Base-by-base conservation (phyloP, 1,284 basidiomycete species). In the Fistulinella staudtii region DNA sequence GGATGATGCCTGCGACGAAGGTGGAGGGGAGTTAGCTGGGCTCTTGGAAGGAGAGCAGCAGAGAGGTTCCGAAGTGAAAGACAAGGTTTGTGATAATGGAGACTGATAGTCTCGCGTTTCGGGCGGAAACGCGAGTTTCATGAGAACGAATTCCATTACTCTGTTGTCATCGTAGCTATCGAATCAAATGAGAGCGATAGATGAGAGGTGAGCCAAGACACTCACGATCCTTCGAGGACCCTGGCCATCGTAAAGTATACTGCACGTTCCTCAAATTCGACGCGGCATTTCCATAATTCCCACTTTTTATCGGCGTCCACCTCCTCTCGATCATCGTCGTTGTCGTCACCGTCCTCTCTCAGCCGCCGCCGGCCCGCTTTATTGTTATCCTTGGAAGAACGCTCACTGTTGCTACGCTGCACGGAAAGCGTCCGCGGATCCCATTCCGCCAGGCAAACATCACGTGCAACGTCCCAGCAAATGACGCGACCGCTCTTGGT, bases 181-280 rank as follows among this genome's bases (percentile, higher is more conserved):
- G 33, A 47, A 24, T 14, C 8, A 39, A 5, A 35, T 51, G 25
- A 50, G 40, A 27, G 49, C 36, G 13, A 27, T 14, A 21, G 39
- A 35, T 4, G 17, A 10, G 5, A 11, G 13, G 14, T 28, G 23
- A 4, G 33, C 23, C 2, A 31, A 33, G 34, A 33, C 34, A 75
- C 79, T 67, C 58, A 79, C 76, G 71, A 69, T 55, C 68, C 70
- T 33, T 69, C 61, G 20, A 82, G 51, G 21, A 79, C 69, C 56
- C 77, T 80, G 2, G 83, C 83, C 82, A 86, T 85, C 1, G 79
- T 82, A 55, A 86, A 85, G 58, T 77, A 86, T 23, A 85, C 83
- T 1, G 77, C 76, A 47, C 79, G 67, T 50, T 79, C 74, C 28
- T 84, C 82, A 55, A 84, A 85, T 56, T 85, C 83, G 9, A 86